These are phyloP conservation scores for Volvox reticuliferus DNA, from an alignment of 139 green algal species.

Conservation along the genomic window DNA sequence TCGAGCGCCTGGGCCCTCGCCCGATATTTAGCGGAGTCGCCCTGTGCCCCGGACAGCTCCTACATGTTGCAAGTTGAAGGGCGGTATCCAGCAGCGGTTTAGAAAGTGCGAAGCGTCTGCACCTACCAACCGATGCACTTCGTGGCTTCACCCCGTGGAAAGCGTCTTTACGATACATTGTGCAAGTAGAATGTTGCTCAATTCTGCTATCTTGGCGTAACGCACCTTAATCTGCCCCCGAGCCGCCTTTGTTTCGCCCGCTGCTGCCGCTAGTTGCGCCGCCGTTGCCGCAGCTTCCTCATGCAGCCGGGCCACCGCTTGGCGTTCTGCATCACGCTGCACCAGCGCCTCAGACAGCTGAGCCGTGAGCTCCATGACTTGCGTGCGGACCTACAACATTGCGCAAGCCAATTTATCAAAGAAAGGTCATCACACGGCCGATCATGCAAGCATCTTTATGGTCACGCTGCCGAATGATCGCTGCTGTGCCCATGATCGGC, in stretches of 20 bases:
- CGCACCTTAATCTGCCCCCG: constrained; percentile 19
- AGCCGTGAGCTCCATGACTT: not conserved
- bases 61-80: not conserved
- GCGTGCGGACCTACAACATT: not conserved
- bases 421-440: no score
- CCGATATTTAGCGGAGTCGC: not conserved
- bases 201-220: no score
- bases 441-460: no score
- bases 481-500: no score
- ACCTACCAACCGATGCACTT: no score
- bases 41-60: constrained; percentile 32
- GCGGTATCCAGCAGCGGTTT: no score
- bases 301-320: not conserved
- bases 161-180: no score
- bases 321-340: not conserved
- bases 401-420: no score
- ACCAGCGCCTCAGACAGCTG: constrained; percentile 6
- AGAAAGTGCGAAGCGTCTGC: no score
- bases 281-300: not conserved
- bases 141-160: no score
- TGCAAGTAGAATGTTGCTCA: no score
- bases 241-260: not conserved
- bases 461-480: no score
- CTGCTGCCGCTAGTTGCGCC: not conserved
- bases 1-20: constrained; percentile 14